Evolutionary conservation across 2,329 filamentous ascomycete species (phyloP), one percentile per base, ranked within the genome.

Genomic region (Periglandula ipomoeae): DNA sequence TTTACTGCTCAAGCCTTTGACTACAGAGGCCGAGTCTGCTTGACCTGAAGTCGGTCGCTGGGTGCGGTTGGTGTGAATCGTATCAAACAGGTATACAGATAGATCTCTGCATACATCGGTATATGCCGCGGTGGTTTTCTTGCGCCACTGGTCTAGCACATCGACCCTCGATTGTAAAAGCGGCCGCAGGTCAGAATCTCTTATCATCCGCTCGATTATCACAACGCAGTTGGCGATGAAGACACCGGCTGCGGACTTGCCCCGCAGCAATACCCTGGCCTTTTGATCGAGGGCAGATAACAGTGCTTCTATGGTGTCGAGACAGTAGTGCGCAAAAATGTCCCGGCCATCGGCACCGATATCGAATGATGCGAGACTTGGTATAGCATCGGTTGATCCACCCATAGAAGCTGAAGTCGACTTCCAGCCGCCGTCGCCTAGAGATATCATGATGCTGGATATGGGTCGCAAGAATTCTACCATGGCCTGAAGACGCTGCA

Each of bases 351-450:
- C 90, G 3, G 90, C 89, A 13, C 87, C 84, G 30, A 96, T 83
- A 60, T 97, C 91, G 60, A 95, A 88, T 0, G 87, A 85, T 11
- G 82, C 80, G 26, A 89, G 73, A 46, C 84, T 87, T 0, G 85
- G 84, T 19, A 84, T 78, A 24, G 78, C 78, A 38, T 86, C 81
- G 6, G 78, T 79, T 3, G 76, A 76, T 10, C 78, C 77, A 9
- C 76, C 71, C 38, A 74, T 70, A 15, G 72, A 68, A 26, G 71
- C 68, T 9, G 70, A 66, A 19, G 65, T 71, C 3, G 75, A 73
- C 52, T 79, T 81, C 93, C 93, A 98, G 32, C 91, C 91, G 1
- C 90, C 89, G 58, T 97, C 90, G 17, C 93, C 93, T 9, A 98
- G 70, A 1, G 90, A 95, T 24, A 93, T 83, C 74, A 98, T 83